phyloP scores from a whole-genome alignment of 345 rosid species.

The Bruguiera sexangula region DNA sequence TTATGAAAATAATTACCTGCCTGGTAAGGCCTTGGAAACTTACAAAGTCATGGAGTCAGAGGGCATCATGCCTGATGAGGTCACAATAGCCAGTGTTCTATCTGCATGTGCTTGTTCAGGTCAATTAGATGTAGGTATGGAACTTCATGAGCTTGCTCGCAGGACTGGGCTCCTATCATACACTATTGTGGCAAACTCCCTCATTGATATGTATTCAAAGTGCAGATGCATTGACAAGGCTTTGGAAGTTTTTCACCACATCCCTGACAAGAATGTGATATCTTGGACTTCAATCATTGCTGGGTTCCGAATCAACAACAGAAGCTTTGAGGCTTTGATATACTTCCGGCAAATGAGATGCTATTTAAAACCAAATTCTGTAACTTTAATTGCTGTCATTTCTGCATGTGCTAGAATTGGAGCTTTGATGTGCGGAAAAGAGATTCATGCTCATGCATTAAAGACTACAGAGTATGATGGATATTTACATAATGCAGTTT shows the following conservation, averaged over 20 bases:
- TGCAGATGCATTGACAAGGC: slow-evolving; percentile 31
- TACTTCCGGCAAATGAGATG: slow-evolving; percentile 23
- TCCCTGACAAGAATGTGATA: slow-evolving; percentile 26
- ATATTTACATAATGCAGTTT: slow-evolving; percentile 29
- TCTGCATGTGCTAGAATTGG: slow-evolving; percentile 33
- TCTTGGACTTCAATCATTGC: slow-evolving; percentile 31
- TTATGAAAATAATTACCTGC: slow-evolving; percentile 20
- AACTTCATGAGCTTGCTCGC: slow-evolving; percentile 26
- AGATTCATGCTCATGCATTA: slow-evolving; percentile 30
- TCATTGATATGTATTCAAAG: slow-evolving; percentile 35
- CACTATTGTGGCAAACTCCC: slow-evolving; percentile 25
- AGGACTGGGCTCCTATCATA: slow-evolving; percentile 24
- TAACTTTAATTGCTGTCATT: slow-evolving; percentile 25
- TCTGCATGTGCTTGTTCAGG: slow-evolving; percentile 27
- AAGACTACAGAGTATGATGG: slow-evolving; percentile 22
- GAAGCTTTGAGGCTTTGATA: slow-evolving; percentile 23
- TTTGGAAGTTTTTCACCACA: slow-evolving; percentile 25
- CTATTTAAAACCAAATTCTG: slow-evolving; percentile 23
- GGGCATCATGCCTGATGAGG: slow-evolving; percentile 23
- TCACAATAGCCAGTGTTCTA: slow-evolving; percentile 28
- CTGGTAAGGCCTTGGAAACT: slow-evolving; percentile 28
- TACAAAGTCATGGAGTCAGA: slow-evolving; percentile 27
- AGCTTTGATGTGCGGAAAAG: slow-evolving; percentile 33
- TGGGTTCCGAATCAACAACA: slow-evolving; percentile 28
- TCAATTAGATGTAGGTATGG: slow-evolving; percentile 26